A percentile compares a stretch with the other conserved stretches of the same genome.
Evolutionary conservation across 139 green algal species (phyloP).

Genomic region (Pleodorina starrii): DNA sequence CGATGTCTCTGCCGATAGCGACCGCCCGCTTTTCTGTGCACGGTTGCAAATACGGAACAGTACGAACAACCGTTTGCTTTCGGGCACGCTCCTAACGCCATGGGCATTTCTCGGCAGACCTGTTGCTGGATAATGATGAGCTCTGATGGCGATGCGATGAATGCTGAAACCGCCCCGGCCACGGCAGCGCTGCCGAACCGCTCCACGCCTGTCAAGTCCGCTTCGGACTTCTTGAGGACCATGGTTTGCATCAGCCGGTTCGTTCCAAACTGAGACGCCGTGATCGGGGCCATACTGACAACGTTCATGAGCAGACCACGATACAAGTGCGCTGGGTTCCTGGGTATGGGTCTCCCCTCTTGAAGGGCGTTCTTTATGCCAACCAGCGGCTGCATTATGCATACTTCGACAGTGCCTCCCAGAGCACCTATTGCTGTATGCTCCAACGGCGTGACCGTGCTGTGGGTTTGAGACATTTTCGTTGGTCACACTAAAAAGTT

Average conservation of each 20-base stretch:
- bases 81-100: background rate
- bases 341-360: constrained; percentile 82
- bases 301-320: constrained; percentile 88
- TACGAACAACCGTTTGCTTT: background rate
- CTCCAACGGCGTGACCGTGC: constrained; percentile 71
- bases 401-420: constrained; percentile 77
- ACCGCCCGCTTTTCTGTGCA: constrained; percentile 69
- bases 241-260: constrained; percentile 73
- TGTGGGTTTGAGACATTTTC: background rate
- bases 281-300: constrained; percentile 91
- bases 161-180: constrained; percentile 74
- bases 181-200: constrained; percentile 64
- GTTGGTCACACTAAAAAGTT: background rate
- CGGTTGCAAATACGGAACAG: background rate
- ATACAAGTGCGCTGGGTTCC: constrained; percentile 77
- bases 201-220: constrained; percentile 44
- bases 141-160: constrained; percentile 86
- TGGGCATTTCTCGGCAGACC: constrained; percentile 26
- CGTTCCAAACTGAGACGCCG: constrained; percentile 88
- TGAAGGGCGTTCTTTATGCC: constrained; percentile 93
- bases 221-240: constrained; percentile 48
- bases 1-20: constrained; percentile 65
- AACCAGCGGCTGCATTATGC: constrained; percentile 89
- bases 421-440: constrained; percentile 87
- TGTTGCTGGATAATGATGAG: constrained; percentile 95